Base-by-base conservation (phyloP, 2,329 filamentous ascomycete genomes). In the Diaporthe vexans region DNA sequence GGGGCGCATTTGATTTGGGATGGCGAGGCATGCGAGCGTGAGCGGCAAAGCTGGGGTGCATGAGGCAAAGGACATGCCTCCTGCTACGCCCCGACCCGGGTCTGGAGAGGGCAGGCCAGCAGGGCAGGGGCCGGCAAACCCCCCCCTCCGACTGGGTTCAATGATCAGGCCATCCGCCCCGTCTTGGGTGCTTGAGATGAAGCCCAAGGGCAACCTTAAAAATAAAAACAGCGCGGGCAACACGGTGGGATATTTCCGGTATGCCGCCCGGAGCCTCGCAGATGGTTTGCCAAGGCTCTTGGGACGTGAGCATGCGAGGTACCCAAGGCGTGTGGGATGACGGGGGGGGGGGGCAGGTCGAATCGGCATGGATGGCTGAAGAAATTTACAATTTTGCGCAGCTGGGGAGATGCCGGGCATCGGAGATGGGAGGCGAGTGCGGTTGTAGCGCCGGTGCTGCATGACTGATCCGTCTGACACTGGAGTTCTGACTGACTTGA, bases 1-100 rank as follows among this genome's bases (percentile, higher is more conserved):
- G 26, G 46, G 48, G 29, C 46, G 46, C 29, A 37, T 52, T 52
- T 67, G 63, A 37, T 52, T 52, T 67, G 63, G 52, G 52, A 67
- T 52, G 29, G 63, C 21, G 63, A 52, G 46, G 63, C 29, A 40
- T 7, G 11, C 37, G 37, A 40, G 37, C 2, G 37, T 52, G 46
- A 21, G 57, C 56, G 46, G 33, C 35, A 35, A 72, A 63, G 70
- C 70, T 72, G 70, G 70, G 57, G 70, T 72, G 57, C 70, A 72
- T 72, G 46, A 63, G n/a, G 63, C 19, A 43, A 33, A 51, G 40
- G 4, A 43, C 19, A 24, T 26, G 56, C 29, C 21, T 29, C 15
- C 26, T 40, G 26, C 13, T 58, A 21, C 40, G 69, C 33, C 43
- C 33, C 33, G 70, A 54, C 70, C 56, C 24, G 69, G 69, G 57